Evolutionary conservation across 2,329 filamentous ascomycete species (phyloP).

Genomic region (Helotiales sp.): DNA sequence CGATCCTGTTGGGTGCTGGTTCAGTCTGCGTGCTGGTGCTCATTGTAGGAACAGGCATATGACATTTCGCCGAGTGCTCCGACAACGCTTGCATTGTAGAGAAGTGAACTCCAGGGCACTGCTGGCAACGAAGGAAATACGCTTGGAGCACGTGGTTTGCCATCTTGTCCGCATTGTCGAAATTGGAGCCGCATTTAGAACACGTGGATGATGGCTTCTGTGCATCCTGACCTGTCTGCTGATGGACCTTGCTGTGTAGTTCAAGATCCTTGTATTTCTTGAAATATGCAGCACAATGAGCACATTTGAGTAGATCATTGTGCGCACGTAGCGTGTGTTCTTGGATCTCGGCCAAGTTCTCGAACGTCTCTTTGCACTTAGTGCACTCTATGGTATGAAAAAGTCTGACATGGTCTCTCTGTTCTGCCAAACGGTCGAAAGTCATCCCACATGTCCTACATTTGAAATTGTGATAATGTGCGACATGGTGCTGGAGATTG

Average conservation of each 20-base stretch:
- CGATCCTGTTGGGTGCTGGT: background rate
- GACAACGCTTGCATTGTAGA: background rate
- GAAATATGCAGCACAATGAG: too few relatives aligned
- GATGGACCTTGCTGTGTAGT: too few relatives aligned
- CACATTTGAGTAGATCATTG: too few relatives aligned
- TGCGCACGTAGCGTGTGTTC: too few relatives aligned
- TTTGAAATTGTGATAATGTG: background rate
- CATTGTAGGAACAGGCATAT: background rate
- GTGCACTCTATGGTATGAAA: background rate
- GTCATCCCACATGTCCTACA: background rate
- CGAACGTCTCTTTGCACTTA: background rate
- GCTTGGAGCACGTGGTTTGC: background rate
- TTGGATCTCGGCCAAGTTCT: background rate
- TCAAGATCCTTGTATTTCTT: too few relatives aligned
- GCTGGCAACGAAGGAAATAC: background rate
- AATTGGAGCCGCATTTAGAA: background rate
- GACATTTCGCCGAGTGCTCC: background rate
- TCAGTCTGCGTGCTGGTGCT: background rate
- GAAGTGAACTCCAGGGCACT: background rate
- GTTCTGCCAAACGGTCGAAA: background rate
- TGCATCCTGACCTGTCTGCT: too few relatives aligned
- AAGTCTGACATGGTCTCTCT: background rate
- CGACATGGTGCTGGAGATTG: background rate
- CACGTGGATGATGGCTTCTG: too few relatives aligned
- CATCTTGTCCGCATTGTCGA: background rate